phyloP scores from a whole-genome alignment of 305 asterid genomes.

The Petunia hybrid region DNA sequence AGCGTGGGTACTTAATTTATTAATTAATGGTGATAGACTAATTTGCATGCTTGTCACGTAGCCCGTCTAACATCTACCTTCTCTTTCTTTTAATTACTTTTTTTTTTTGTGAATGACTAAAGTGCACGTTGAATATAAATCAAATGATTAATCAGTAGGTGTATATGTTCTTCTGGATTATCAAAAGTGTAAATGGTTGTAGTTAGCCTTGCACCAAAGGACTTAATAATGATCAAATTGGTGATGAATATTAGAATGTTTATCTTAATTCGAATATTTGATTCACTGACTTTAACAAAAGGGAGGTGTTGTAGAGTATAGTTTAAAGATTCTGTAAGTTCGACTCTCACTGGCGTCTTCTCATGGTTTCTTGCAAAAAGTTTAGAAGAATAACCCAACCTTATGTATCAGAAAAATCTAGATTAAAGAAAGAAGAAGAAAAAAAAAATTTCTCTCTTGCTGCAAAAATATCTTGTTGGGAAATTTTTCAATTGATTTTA shows the following conservation, averaged over 20 bases:
- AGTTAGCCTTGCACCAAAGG: neutral
- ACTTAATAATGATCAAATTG: neutral
- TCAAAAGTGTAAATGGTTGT: neutral
- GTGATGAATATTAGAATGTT: neutral
- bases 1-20: constrained; percentile 23
- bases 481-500: neutral
- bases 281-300: neutral
- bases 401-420: neutral
- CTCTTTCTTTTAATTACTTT: constrained; percentile 5
- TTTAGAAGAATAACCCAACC: neutral
- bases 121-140: neutral
- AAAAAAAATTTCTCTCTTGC: neutral
- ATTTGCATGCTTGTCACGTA: constrained; percentile 39
- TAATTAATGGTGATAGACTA: neutral
- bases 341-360: neutral
- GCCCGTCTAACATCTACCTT: neutral
- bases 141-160: neutral
- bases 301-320: neutral
- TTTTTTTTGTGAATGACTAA: neutral
- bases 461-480: neutral
- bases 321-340: neutral
- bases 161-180: neutral
- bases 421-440: neutral
- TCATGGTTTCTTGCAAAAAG: no score
- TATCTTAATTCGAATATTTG: neutral